A percentile compares a stretch with the other conserved stretches of the same genome.
These are phyloP conservation scores for Hyphopichia burtonii DNA, from an alignment of 1,139 yeast species.

Conservation along the genomic window DNA sequence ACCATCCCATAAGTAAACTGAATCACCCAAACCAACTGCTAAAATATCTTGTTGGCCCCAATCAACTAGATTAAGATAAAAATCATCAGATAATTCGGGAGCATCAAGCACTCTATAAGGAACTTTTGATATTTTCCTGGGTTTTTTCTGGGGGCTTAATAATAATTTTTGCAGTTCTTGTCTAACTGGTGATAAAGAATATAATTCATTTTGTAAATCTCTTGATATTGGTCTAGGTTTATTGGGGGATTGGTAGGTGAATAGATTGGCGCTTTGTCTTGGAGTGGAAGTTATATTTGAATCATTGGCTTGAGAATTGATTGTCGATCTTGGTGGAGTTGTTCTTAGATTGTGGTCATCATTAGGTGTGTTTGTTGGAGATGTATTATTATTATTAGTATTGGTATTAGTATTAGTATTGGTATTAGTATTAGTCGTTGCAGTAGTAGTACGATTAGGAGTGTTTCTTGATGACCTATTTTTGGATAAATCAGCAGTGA, in stretches of 20 bases:
- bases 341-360: constrained; percentile 10
- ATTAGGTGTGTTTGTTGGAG: neutral
- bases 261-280: constrained; percentile 56
- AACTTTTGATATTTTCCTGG: constrained; percentile 75
- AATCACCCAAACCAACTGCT: constrained; percentile 87
- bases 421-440: constrained; percentile 3
- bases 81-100: constrained; percentile 92
- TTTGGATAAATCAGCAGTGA: constrained; percentile 34
- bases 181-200: constrained; percentile 83
- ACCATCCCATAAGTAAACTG: constrained; percentile 92
- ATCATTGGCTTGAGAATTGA: constrained; percentile 9
- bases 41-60: constrained; percentile 92
- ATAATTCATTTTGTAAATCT: constrained; percentile 69
- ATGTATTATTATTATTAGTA: constrained; percentile 1
- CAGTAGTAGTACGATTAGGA: constrained; percentile 7
- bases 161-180: constrained; percentile 81
- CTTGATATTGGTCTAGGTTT: constrained; percentile 59
- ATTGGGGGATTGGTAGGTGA: constrained; percentile 70
- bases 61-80: constrained; percentile 85
- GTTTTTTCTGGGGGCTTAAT: constrained; percentile 77
- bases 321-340: constrained; percentile 21
- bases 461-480: constrained; percentile 2
- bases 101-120: constrained; percentile 96
- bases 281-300: constrained; percentile 46
- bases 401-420: constrained; percentile 1